Evolutionary conservation across 768 basidiomycete genomes (phyloP).

Genomic region (Tephrocybe rancida): DNA sequence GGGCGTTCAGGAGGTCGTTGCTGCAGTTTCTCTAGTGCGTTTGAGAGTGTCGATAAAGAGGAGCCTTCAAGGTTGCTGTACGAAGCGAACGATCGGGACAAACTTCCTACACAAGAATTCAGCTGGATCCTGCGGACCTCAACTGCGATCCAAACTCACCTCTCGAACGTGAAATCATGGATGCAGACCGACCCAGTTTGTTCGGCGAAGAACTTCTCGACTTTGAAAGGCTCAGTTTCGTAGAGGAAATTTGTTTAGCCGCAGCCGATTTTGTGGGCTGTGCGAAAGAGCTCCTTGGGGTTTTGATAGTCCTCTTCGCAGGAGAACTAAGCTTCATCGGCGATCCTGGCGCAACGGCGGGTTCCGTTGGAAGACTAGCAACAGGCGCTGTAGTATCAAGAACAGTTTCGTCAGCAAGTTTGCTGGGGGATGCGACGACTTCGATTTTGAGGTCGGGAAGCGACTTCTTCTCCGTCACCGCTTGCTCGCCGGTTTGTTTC

Average conservation of each 20-base stretch:
- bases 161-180: conserved; percentile 28
- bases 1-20: conserved; percentile 68
- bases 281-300: conserved; percentile 10
- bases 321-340: conserved; percentile 36
- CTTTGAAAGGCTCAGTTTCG: conserved; percentile 17
- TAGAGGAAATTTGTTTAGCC: conserved; percentile 20
- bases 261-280: conserved; percentile 21
- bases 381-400: conserved; percentile 15
- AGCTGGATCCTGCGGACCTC: not conserved
- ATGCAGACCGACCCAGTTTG: conserved; percentile 33
- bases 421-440: not conserved
- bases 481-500: conserved; percentile 2
- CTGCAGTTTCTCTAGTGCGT: conserved; percentile 70
- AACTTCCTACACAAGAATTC: conserved; percentile 13
- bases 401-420: not conserved
- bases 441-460: not conserved
- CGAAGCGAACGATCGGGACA: conserved; percentile 27
- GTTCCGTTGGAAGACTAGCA: conserved; percentile 15
- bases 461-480: not conserved
- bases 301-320: conserved; percentile 8
- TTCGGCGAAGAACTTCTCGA: conserved; percentile 30
- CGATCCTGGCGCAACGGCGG: conserved; percentile 30
- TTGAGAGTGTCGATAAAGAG: conserved; percentile 65
- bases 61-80: conserved; percentile 29
- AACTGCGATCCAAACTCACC: conserved; percentile 23